Percentiles rank a stretch among this genome's conserved stretches.
Conservation (phyloP, 257 asterid species). For the Salvia miltiorrhiza region DNA sequence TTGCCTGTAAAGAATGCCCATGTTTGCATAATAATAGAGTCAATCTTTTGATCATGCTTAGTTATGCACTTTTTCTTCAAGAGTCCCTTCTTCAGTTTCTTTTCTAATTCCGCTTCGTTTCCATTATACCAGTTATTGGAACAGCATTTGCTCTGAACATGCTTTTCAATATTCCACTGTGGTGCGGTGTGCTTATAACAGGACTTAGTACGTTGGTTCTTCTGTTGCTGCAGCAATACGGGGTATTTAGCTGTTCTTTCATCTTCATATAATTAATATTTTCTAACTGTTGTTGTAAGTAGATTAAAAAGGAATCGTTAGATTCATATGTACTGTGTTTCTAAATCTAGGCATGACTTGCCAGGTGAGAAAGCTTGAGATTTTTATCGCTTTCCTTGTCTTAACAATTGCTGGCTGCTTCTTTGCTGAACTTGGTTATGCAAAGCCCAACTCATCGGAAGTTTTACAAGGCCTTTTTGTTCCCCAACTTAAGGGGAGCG, state of each 20-base stretch:
- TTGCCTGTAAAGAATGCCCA: background rate
- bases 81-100: background rate
- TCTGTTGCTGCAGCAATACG: slow-evolving; percentile 85
- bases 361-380: slow-evolving; percentile 92
- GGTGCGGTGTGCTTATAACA: slow-evolving; percentile 95
- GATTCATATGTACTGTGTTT: slow-evolving; percentile 1
- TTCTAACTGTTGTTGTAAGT: background rate
- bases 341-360: slow-evolving; percentile 18
- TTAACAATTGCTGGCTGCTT: slow-evolving; percentile 76
- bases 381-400: slow-evolving; percentile 79
- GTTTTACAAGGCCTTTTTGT: slow-evolving; percentile 79
- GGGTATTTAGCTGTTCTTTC: slow-evolving; percentile 47
- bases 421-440: slow-evolving; percentile 78
- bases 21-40: background rate
- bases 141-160: slow-evolving; percentile 96
- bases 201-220: slow-evolving; percentile 88
- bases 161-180: slow-evolving; percentile 84
- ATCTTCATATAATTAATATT: background rate
- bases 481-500: slow-evolving; percentile 83
- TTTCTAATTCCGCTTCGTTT: background rate
- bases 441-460: slow-evolving; percentile 69
- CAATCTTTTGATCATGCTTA: background rate
- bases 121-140: slow-evolving; percentile 65
- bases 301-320: too few relatives aligned
- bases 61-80: background rate